Evolutionary conservation across 2,329 filamentous ascomycete genomes (phyloP), one percentile per base, ranked within the genome.

Genomic region (Colletotrichum somersetense): DNA sequence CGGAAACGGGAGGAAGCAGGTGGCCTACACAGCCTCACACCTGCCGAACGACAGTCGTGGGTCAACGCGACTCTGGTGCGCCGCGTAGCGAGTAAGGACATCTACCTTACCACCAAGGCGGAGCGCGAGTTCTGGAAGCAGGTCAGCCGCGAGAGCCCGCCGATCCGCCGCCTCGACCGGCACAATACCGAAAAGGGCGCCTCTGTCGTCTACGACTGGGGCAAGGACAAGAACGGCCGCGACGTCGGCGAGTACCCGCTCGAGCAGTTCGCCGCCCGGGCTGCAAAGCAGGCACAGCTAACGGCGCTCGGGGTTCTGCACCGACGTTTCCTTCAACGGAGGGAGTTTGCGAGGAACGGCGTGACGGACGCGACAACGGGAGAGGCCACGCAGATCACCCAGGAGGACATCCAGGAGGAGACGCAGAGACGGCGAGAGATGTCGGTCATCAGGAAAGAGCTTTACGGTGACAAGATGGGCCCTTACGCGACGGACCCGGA

Each of bases 401-500:
- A 80, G 11, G 81, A 84, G 46, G 85, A 88, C 20, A 75, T 86
- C 16, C 77, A 83, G 56, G 77, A 83, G 55, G 88, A 90, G 77
- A 85, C 80, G 72, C 75, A 78, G 65, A 79, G 88, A 55, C 80
- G 88, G 50, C 79, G 79, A 33, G 85, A 86, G 58, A 90, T 91
- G 84, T 85, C 88, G 2, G 75, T 77, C 3, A 78, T 90, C 52
- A 83, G 80, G 68, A 83, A 81, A 75, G 87, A 89, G 58, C 80
- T 90, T 16, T 89, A 90, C 76, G 88, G 88, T 18, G 79, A 84
- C 70, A 84, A 82, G 69, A 81, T 80, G 59, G 85, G 85, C 11
- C 75, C 82, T 77, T 92, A 93, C 80, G 86, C 88, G 63, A 85
- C 87, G 73, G 91, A 95, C 80, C 91, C 93, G 1, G 88, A 87